phyloP scores from a whole-genome alignment of 805 yeast genomes.

The Priceomyces melissophilus region DNA sequence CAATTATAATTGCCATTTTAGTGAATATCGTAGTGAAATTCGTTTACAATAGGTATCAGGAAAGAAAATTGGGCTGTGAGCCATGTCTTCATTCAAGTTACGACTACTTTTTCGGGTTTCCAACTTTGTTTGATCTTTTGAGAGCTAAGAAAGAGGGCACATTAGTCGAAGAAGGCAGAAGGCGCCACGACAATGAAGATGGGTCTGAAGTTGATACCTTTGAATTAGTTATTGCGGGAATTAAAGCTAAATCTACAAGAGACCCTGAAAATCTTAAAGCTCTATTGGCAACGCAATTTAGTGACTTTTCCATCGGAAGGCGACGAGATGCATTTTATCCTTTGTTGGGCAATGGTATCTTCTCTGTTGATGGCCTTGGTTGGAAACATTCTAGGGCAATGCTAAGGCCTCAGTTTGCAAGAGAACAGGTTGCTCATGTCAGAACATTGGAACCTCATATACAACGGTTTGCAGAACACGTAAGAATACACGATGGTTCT shows the following conservation, averaged over 20 bases:
- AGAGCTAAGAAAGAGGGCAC: constrained; percentile 12
- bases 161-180: constrained; percentile 9
- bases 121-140: constrained; percentile 6
- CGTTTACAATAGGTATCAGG: neutral
- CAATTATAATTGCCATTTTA: neutral
- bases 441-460: constrained; percentile 31
- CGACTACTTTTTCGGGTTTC: constrained; percentile 12
- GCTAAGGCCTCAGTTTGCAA: constrained; percentile 37
- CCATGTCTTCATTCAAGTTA: neutral
- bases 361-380: constrained; percentile 36
- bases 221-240: constrained; percentile 8
- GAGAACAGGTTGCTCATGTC: constrained; percentile 36
- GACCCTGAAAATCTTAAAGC: constrained; percentile 39
- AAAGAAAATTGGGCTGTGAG: constrained; percentile 1
- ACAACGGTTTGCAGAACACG: constrained; percentile 23
- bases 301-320: constrained; percentile 31
- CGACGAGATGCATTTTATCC: constrained; percentile 31
- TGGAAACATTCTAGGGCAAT: constrained; percentile 38
- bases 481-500: constrained; percentile 18
- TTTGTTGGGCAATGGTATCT: constrained; percentile 36
- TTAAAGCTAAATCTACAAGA: constrained; percentile 21
- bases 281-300: constrained; percentile 35
- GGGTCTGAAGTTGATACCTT: neutral
- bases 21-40: neutral
- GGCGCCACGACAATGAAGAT: neutral